Base-by-base conservation (phyloP, 2,329 filamentous ascomycete species). In the Colletotrichum caudatum region DNA sequence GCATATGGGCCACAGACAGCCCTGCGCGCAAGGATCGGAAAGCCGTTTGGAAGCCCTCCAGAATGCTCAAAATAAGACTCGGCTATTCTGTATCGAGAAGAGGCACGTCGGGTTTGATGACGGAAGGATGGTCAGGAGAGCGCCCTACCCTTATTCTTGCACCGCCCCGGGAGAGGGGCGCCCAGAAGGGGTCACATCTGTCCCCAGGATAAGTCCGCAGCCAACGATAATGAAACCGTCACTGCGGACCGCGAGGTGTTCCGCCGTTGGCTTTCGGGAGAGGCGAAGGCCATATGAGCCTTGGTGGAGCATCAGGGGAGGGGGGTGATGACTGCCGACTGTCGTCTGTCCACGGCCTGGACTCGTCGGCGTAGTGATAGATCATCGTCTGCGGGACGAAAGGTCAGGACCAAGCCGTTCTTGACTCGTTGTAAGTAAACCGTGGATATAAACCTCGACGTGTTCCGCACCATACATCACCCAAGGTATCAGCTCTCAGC, bases 401-500 rank as follows among this genome's bases (percentile, higher is more conserved):
- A 35, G 61, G 3, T 9, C 6, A 8, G 26, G 35, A 44, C 18
- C 46, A 8, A 44, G 2, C 11, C 3, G 26, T 20, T 14, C 62
- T 53, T 65, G 66, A 64, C 50, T 64, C 61, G 37, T 64, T 60
- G 46, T 23, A 58, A 64, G 48, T 57, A 26, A 26, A 58, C 33
- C 54, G 64, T 71, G 54, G 69, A 72, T 72, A 72, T 72, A 72
- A 69, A 72, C 69, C 69, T 41, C 58, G 44, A 53, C 29, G 16
- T 48, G 37, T 54, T 60, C 60, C 66, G 39, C 69, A 66, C 54
- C 20, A 23, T 29, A 29, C 8, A 39, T 7, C 23, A 41, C 64
- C 54, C 60, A 16, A 37, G 65, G 64, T 39, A 12, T 46, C 63
- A 14, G 56, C 62, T 44, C 39, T 29, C 54, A 69, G 66, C 59